phyloP scores from a whole-genome alignment of 345 rosid species.

The Lenwebbia sp. region DNA sequence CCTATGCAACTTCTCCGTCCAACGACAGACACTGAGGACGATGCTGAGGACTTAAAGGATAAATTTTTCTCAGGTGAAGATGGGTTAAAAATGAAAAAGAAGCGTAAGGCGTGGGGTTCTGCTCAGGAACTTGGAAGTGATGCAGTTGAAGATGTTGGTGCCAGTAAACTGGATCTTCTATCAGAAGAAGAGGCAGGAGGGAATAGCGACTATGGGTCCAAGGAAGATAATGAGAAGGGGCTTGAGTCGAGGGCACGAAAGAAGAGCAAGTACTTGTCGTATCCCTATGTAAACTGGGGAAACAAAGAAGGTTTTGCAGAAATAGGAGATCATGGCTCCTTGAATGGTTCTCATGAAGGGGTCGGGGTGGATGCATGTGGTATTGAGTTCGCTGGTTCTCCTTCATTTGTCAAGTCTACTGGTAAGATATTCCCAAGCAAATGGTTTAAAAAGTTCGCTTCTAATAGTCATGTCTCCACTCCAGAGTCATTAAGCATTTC shows the following conservation, averaged over 20 bases:
- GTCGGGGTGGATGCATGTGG: conserved; percentile 2
- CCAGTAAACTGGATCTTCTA: not conserved
- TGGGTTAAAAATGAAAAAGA: conserved; percentile 18
- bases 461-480: conserved; percentile 13
- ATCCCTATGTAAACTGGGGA: conserved; percentile 48
- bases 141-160: conserved; percentile 13
- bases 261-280: conserved; percentile 63
- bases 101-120: conserved; percentile 10
- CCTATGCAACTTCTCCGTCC: conserved; percentile 32
- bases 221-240: conserved; percentile 15
- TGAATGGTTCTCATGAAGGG: conserved; percentile 8
- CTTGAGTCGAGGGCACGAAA: conserved; percentile 44
- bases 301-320: conserved; percentile 10
- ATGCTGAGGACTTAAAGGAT: not conserved
- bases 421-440: conserved; percentile 47
- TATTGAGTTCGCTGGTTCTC: conserved; percentile 31
- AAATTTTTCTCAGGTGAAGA: conserved; percentile 5
- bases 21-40: conserved; percentile 8
- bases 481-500: conserved; percentile 35
- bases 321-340: conserved; percentile 8
- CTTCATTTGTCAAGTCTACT: conserved; percentile 33
- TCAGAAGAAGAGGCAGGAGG: not conserved
- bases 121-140: not conserved
- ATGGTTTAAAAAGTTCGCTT: conserved; percentile 42
- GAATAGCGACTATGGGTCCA: not conserved